These are phyloP conservation scores for Chaetomiaceae sp. DNA, from an alignment of 2,329 filamentous ascomycete species.

Conservation along the genomic window DNA sequence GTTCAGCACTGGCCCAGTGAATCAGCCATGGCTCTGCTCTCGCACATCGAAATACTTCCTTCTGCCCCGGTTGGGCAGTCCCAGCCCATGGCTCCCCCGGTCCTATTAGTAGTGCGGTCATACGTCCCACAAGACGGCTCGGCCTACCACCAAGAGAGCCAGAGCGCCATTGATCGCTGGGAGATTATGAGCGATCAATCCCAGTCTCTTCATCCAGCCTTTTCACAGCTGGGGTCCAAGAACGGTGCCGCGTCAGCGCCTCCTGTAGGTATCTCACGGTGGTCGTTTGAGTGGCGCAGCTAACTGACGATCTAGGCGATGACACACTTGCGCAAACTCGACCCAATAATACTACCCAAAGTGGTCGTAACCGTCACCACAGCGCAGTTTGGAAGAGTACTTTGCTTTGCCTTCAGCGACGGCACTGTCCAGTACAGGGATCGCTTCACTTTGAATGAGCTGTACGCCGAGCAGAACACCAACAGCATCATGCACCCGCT, in stretches of 20 bases:
- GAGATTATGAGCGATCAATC: conserved; percentile 64
- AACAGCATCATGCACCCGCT: conserved; percentile 64
- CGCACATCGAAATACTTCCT: conserved; percentile 70
- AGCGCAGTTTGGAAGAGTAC: conserved; percentile 64
- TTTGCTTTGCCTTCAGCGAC: conserved; percentile 74
- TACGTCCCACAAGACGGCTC: conserved; percentile 49
- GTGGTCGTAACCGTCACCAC: conserved; percentile 64
- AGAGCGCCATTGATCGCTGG: conserved; percentile 80
- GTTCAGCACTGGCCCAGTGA: conserved; percentile 44
- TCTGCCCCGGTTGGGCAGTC: conserved; percentile 44
- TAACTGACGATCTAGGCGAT: conserved; percentile 23
- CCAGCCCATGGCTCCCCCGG: conserved; percentile 39
- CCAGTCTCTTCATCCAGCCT: conserved; percentile 67
- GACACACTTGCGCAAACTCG: conserved; percentile 55
- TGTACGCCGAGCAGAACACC: conserved; percentile 60
- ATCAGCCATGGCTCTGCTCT: conserved; percentile 57
- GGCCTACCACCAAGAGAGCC: conserved; percentile 58
- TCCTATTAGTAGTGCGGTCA: conserved; percentile 70
- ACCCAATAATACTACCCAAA: conserved; percentile 66
- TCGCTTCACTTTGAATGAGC: conserved; percentile 64
- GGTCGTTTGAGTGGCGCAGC: not conserved
- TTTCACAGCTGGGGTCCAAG: conserved; percentile 65
- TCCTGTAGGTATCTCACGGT: conserved; percentile 16
- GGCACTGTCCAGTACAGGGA: conserved; percentile 78
- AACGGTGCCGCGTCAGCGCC: conserved; percentile 51